These are phyloP conservation scores for Helianthus tuberosus DNA, from an alignment of 129 eudicot genomes.

Conservation along the genomic window DNA sequence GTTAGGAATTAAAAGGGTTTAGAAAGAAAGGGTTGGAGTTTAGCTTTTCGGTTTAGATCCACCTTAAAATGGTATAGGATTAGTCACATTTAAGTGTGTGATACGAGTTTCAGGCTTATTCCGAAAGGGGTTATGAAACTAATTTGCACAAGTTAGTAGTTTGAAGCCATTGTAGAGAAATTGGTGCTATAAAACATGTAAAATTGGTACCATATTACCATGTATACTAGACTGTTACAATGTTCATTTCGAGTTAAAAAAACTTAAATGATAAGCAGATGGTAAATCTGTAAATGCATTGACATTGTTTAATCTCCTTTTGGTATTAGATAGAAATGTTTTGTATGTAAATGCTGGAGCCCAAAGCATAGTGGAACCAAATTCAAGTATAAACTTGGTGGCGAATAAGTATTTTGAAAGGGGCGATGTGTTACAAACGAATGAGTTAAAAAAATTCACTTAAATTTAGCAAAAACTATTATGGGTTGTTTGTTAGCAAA, in stretches of 20 bases:
- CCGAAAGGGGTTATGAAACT: neutral
- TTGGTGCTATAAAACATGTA: neutral
- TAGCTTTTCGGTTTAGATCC: neutral
- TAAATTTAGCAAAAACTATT: too few species aligned
- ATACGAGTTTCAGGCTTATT: neutral
- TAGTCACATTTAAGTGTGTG: neutral
- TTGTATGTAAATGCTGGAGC: constrained; percentile 82
- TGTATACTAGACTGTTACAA: neutral
- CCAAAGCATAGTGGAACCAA: constrained; percentile 42
- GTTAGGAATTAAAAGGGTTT: too few species aligned
- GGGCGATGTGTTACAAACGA: constrained; percentile 74
- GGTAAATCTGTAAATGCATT: constrained; percentile 8
- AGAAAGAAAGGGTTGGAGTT: too few species aligned
- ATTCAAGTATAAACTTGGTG: constrained; percentile 38
- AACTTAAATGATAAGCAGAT: neutral
- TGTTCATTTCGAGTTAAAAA: neutral
- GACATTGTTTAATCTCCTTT: constrained; percentile 4
- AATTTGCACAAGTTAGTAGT: too few species aligned
- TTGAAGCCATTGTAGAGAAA: neutral
- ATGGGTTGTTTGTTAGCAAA: too few species aligned
- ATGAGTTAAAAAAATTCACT: constrained; percentile 30
- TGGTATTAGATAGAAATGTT: constrained; percentile 64
- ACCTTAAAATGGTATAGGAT: neutral
- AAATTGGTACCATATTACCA: neutral
- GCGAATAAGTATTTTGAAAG: constrained; percentile 76